These are phyloP conservation scores for Aspergillus persii DNA, from an alignment of 2,329 filamentous ascomycete species.

Conservation along the genomic window DNA sequence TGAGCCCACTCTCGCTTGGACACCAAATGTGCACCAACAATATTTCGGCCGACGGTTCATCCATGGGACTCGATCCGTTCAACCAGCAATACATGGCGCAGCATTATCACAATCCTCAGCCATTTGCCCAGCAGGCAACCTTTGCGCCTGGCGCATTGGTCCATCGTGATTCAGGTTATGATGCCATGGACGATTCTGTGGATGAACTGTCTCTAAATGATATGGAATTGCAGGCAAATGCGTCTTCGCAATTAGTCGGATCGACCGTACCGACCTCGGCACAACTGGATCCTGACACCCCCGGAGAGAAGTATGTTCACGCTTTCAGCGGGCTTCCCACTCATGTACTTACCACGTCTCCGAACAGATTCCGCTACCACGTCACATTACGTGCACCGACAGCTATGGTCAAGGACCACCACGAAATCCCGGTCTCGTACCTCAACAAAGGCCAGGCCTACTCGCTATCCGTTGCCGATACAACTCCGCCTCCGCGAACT, in stretches of 20 bases:
- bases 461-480: conserved; percentile 79
- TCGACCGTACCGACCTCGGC: conserved; percentile 29
- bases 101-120: conserved; percentile 66
- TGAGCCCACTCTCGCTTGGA: conserved; percentile 80
- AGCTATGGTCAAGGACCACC: conserved; percentile 81
- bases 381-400: conserved; percentile 90
- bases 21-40: conserved; percentile 62
- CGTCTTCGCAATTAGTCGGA: conserved; percentile 47
- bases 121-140: conserved; percentile 61
- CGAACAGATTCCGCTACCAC: conserved; percentile 74
- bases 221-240: conserved; percentile 51
- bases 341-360: neutral
- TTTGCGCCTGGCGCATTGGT: conserved; percentile 79
- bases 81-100: conserved; percentile 56
- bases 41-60: conserved; percentile 52
- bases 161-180: conserved; percentile 76
- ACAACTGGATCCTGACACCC: conserved; percentile 26
- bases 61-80: conserved; percentile 68
- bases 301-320: conserved; percentile 52
- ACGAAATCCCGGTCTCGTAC: conserved; percentile 96
- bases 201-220: conserved; percentile 67
- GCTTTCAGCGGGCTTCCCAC: neutral
- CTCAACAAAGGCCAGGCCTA: conserved; percentile 97
- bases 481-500: conserved; percentile 59
- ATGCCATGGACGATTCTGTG: conserved; percentile 67